These are phyloP conservation scores for Dalechampia spathulata DNA, from an alignment of 441 rosid species.

Conservation along the genomic window DNA sequence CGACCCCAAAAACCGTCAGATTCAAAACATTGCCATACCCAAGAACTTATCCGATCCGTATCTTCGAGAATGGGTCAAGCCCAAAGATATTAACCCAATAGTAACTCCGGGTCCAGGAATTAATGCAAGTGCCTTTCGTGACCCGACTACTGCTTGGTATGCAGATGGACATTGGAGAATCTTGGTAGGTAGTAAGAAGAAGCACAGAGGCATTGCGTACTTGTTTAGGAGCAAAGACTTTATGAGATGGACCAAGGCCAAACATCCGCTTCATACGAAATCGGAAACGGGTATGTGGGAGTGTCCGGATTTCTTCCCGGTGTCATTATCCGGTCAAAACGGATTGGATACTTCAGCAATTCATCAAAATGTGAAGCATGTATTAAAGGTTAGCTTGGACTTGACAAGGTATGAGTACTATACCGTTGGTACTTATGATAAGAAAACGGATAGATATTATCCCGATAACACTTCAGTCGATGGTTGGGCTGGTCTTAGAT, in stretches of 20 bases:
- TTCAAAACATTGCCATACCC: conserved; percentile 68
- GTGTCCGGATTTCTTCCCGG: too few relatives aligned
- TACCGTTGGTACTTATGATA: conserved; percentile 50
- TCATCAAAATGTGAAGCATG: conserved; percentile 36
- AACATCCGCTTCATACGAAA: conserved; percentile 53
- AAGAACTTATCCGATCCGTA: conserved; percentile 57
- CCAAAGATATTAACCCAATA: conserved; percentile 66
- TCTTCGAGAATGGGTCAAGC: conserved; percentile 74
- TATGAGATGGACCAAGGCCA: conserved; percentile 50
- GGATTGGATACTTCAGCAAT: conserved; percentile 45
- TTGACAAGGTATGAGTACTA: conserved; percentile 67
- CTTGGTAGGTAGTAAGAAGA: conserved; percentile 45
- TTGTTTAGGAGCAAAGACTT: conserved; percentile 63
- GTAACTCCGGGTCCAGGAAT: conserved; percentile 31
- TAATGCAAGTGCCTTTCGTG: conserved; percentile 73
- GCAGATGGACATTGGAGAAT: conserved; percentile 53
- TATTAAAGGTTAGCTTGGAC: conserved; percentile 71
- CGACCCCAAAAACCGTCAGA: conserved; percentile 34
- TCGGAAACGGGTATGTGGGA: conserved; percentile 42
- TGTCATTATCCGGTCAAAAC: conserved; percentile 12
- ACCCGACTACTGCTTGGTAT: conserved; percentile 88
- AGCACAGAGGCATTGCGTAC: conserved; percentile 47
- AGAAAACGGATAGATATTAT: conserved; percentile 33
- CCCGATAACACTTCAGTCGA: conserved; percentile 46
- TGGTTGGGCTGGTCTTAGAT: conserved; percentile 75